These are phyloP conservation scores for Xerocomellus intermedius DNA, from an alignment of 768 basidiomycete genomes.

Conservation along the genomic window DNA sequence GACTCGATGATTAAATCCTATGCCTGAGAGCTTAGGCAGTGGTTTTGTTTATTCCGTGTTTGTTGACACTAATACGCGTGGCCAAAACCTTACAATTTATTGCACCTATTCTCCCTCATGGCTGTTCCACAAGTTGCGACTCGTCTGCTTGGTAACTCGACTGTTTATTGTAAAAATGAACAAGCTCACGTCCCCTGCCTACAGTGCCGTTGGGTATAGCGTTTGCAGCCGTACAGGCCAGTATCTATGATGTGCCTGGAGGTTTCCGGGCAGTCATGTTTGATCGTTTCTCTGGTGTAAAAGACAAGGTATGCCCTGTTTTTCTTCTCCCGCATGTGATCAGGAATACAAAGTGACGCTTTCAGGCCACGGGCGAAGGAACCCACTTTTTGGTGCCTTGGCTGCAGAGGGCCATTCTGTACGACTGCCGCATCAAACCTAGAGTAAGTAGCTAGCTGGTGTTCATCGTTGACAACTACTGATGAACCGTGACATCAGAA, in stretches of 20 bases:
- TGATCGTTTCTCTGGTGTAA: constrained; percentile 93
- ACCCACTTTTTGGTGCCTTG: constrained; percentile 96
- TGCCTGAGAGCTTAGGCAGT: no score
- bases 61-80: constrained; percentile 4
- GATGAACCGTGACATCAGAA: constrained; percentile 52
- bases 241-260: constrained; percentile 76
- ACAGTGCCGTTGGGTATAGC: constrained; percentile 41
- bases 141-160: constrained; percentile 47
- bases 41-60: constrained; percentile 27
- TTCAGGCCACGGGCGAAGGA: constrained; percentile 84
- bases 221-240: constrained; percentile 46
- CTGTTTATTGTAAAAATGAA: neutral
- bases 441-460: constrained; percentile 52
- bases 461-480: constrained; percentile 1
- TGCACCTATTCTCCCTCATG: constrained; percentile 35
- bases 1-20: constrained; percentile 34
- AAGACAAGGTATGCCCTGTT: constrained; percentile 57
- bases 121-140: constrained; percentile 48
- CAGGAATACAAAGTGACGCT: neutral
- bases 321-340: neutral
- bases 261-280: constrained; percentile 97
- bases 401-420: constrained; percentile 94
- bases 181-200: constrained; percentile 9
- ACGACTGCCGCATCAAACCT: constrained; percentile 97
- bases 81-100: neutral